phyloP scores from a whole-genome alignment of 352 stramenopile genomes.

The Phytophthora gonapodyides region DNA sequence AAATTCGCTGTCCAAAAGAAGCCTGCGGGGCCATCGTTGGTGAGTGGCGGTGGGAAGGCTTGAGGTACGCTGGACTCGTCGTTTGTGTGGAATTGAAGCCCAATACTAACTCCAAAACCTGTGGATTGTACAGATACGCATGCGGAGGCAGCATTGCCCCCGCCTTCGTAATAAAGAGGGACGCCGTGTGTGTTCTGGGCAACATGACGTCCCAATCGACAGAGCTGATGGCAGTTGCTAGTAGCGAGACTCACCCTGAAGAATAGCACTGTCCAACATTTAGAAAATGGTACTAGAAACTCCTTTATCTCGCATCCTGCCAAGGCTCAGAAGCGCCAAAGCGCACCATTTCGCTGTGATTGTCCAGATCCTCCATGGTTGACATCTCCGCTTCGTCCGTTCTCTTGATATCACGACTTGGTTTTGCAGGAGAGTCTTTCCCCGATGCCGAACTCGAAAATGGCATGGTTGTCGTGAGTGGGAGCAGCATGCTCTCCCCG shows the following conservation, averaged over 20 bases:
- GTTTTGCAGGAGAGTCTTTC: conserved; percentile 2
- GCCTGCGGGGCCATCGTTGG: conserved; percentile 44
- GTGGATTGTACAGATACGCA: conserved; percentile 35
- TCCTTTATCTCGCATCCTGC: not conserved
- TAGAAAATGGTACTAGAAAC: not conserved
- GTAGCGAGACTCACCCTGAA: conserved; percentile 12
- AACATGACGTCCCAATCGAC: conserved; percentile 41
- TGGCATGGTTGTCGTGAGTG: conserved; percentile 23
- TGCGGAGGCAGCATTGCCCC: conserved; percentile 50
- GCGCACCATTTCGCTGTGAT: conserved; percentile 49
- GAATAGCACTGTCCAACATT: not conserved
- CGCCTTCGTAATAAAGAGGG: conserved; percentile 57
- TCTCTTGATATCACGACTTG: not conserved
- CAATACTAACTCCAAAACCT: not conserved
- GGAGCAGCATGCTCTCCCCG: conserved; percentile 52
- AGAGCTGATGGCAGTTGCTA: conserved; percentile 23
- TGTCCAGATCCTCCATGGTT: conserved; percentile 18
- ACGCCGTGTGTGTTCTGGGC: conserved; percentile 53
- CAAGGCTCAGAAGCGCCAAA: conserved; percentile 19
- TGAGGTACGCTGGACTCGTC: conserved; percentile 32
- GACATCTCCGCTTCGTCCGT: conserved; percentile 5
- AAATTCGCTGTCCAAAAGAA: conserved; percentile 50
- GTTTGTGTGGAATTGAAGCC: not conserved
- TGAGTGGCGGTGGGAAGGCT: conserved; percentile 59
- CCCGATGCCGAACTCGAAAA: not conserved